Evolutionary conservation across 2,329 filamentous ascomycete species (phyloP).

Genomic region (Niveomyces coronatus): DNA sequence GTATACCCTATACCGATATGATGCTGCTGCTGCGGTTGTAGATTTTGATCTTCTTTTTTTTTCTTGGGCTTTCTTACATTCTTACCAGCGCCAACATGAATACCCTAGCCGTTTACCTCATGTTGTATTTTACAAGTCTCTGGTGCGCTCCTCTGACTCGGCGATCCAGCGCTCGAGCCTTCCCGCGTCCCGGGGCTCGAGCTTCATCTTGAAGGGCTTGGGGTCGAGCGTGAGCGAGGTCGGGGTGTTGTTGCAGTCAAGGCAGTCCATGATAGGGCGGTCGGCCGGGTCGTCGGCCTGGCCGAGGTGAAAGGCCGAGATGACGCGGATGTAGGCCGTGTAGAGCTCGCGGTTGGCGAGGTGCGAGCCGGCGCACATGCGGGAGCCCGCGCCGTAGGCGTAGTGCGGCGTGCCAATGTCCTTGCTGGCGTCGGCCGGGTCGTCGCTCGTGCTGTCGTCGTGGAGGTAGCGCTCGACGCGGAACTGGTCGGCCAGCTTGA

Average conservation of each 20-base stretch:
- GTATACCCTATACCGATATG: no score
- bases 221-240: slow-evolving; percentile 52
- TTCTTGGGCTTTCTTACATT: no score
- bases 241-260: slow-evolving; percentile 46
- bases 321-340: slow-evolving; percentile 47
- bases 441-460: no score
- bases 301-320: slow-evolving; percentile 47
- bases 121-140: slow-evolving; percentile 29
- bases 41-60: no score
- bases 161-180: slow-evolving; percentile 41
- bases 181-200: slow-evolving; percentile 35
- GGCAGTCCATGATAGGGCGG: slow-evolving; percentile 42
- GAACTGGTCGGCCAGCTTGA: slow-evolving; percentile 52
- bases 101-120: no score
- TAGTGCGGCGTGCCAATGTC: slow-evolving; percentile 50
- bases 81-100: no score
- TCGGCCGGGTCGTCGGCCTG: slow-evolving; percentile 35
- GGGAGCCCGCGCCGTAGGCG: slow-evolving; percentile 50
- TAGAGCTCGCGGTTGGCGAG: slow-evolving; percentile 54
- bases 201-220: slow-evolving; percentile 50
- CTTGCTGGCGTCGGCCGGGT: no score
- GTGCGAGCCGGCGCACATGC: slow-evolving; percentile 54
- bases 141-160: slow-evolving; percentile 38
- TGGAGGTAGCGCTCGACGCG: slow-evolving; percentile 60
- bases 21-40: no score